Evolutionary conservation across 2,329 filamentous ascomycete species (phyloP), one percentile per base, ranked within the genome.

Genomic region (Karstenula rhodostoma): DNA sequence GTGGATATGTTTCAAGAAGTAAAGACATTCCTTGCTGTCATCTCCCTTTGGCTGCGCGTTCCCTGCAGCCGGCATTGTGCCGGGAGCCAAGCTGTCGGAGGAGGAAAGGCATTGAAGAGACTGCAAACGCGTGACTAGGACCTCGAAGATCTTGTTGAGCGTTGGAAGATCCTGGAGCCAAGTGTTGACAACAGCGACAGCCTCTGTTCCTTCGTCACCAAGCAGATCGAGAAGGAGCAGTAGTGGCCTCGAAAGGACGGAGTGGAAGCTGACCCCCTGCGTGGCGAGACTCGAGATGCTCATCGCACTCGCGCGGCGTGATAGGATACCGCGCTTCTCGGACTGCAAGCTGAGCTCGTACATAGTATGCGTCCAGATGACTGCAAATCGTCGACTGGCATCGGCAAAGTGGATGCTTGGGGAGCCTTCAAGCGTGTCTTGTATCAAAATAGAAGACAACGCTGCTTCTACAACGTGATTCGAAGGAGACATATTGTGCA

Each of bases 221-320:
- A 98, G 81, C 1, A 89, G 85, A 76, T 98, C 94, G 27, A 98
- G 82, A 64, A 96, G 84, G 12, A 96, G 79, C 64, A 97, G 90
- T 19, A 97, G 78, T 1, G 94, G 94, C 52, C 93, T 87, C 6
- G 90, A 90, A 43, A 98, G 83, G 81, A 97, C 89, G 6, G 89
- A 80, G 67, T 91, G 87, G 71, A 89, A 92, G 64, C 89, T 83
- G 29, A 87, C 71, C 77, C 84, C 66, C 4, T 73, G 66, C 48
- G 70, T 76, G 40, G 60, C 67, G 51, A 52, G 67, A 52, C 64
- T 67, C 57, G 57, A 69, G 49, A 65, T 67, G 70, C 33, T 65
- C 62, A 66, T 76, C 56, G 65, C 77, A 64, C 65, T 76, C 6
- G 67, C 56, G 9, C 73, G 71, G n/a, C 74, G 68, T 15, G 69